A percentile compares a stretch with the other conserved stretches of the same genome.
Conservation (phyloP, 1,139 yeast species). For the Blastobotrys raffinosifermentans region DNA sequence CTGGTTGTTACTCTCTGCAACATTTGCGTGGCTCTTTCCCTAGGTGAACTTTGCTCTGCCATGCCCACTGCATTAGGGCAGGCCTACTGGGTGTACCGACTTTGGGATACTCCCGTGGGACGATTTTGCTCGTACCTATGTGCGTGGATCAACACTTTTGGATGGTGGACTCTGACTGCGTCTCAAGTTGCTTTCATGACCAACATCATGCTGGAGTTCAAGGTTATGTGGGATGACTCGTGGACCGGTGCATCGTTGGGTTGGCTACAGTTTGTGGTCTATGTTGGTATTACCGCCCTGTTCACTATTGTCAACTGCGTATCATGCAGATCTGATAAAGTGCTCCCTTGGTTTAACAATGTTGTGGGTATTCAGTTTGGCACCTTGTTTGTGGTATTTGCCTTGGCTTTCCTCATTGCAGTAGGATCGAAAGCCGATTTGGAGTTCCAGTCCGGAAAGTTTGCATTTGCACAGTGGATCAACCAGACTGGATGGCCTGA, state of each 20-base stretch:
- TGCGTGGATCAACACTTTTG: constrained; percentile 19
- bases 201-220: constrained; percentile 16
- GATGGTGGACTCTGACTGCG: constrained; percentile 19
- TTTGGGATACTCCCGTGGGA: constrained; percentile 15
- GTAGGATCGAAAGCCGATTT: constrained; percentile 17
- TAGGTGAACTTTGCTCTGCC: constrained; percentile 24
- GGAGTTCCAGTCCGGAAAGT: constrained; percentile 18
- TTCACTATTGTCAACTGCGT: constrained; percentile 18
- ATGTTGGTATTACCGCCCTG: constrained; percentile 15
- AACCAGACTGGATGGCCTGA: constrained; percentile 25
- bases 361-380: constrained; percentile 21
- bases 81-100: constrained; percentile 15
- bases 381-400: constrained; percentile 17
- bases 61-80: constrained; percentile 18
- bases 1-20: constrained; percentile 19
- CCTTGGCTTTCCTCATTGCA: constrained; percentile 19
- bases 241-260: constrained; percentile 15
- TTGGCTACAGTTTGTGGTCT: constrained; percentile 15
- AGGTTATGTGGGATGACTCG: constrained; percentile 13
- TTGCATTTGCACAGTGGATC: constrained; percentile 22
- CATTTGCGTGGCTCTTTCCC: constrained; percentile 22
- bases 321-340: constrained; percentile 15
- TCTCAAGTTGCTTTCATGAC: constrained; percentile 21
- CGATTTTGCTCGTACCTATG: constrained; percentile 16
- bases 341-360: constrained; percentile 20